Base-by-base conservation (phyloP, 306 rosid species). In the Sphenostylis stenocarpa region DNA sequence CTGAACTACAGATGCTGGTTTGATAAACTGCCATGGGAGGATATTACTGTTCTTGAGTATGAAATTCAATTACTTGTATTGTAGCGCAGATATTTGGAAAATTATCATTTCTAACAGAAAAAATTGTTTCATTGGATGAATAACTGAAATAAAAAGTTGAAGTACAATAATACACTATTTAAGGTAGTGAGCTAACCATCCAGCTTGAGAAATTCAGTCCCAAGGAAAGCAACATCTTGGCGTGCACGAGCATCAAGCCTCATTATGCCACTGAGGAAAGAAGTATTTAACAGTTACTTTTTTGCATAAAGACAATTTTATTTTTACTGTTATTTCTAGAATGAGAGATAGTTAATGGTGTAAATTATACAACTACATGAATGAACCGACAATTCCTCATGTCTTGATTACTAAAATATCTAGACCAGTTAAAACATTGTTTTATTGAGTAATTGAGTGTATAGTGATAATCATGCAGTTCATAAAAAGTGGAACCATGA, bases 151-250 rank as follows among this genome's bases (percentile, higher is more conserved):
- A 9, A 58, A 43, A 76, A 52, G 28, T 72, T 61, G 33, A 82
- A 70, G 26, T 17, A 72, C 72, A 73, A 79, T 45, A 49, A 11
- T 51, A 21, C 52, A 73, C 43, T 55, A 31, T 48, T 55, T 77
- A 44, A 78, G 49, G 53, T 10, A 69, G 62, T 60, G 69, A 73
- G 21, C 84, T 86, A 76, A 94, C 98, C 97, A 72, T 94, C 95
- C 63, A 94, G 97, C 79, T 92, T 92, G 73, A 92, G 97, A 82
- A 94, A 90, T 79, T 85, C 76, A 7, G 93, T 85, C 84, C 95
- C 98, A 70, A 94, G 92, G 73, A 94, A 84, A 72, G 98, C 93
- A 80, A 95, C 85, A 76, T 84, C 97, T 89, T 89, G 96, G 47
- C 96, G 93, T 9, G 85, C 98, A 70, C 90, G 95, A 28, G 95